Base-by-base conservation (phyloP, 2,329 filamentous ascomycete species). In the Didymosphaeria variabile region DNA sequence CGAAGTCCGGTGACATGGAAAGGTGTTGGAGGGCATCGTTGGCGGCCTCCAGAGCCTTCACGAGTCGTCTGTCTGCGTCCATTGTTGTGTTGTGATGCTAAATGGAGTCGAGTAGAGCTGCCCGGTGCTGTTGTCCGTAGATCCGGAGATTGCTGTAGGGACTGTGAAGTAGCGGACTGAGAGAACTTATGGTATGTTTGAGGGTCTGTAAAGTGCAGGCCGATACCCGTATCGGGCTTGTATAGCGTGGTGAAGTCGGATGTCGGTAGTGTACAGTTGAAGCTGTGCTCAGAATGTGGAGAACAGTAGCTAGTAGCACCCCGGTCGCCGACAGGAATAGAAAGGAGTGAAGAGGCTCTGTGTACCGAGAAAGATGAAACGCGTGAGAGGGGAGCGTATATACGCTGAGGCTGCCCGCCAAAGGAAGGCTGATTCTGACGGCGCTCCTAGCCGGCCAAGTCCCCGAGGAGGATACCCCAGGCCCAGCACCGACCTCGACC, bases 11-110 rank as follows among this genome's bases (percentile, higher is more conserved):
- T 31, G 70, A 72, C 71, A 75, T 72, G 52, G 73, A 74, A 10
- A 76, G 66, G 55, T 76, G 74, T 58, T 76, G 74, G 19, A 75
- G 69, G 51, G 73, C 74, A 70, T 76, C 72, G 58, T 70, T 73
- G 38, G 73, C 72, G 36, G 72, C 73, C 58, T 74, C 72, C 50
- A 75, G 44, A 26, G 74, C 73, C 59, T 76, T 76, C 26, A 66
- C 58, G 36, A 76, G 69, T 52, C 72, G 66, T 59, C 66, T 68
- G 57, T 76, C 71, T 40, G 68, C 67, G 31, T 75, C 71, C 74
- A 76, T 76, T 40, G 40, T 49, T 52, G 44, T 40, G 44, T 40
- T 56, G 56, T 54, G 42, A 44, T 42, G 42, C 47, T 36, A 53
- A 60, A 55, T 17, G 55, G 59, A 58, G 53, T 57, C 29, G 51